Conservation (phyloP, 2,329 filamentous ascomycete species). For the Paraconiothyrium sp. region DNA sequence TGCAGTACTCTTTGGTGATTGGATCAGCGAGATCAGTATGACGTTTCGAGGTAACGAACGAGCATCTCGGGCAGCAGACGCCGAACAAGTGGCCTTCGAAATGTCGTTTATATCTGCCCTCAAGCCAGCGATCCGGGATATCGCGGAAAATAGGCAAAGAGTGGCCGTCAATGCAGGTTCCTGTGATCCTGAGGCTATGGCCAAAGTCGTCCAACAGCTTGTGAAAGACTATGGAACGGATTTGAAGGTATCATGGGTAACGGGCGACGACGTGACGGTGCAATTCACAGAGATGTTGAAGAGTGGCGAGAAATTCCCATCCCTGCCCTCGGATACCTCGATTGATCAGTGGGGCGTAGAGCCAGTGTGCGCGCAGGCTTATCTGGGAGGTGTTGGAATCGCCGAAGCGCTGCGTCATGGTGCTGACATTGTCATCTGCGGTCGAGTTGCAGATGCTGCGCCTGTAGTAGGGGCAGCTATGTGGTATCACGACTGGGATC, state of each 20-base stretch:
- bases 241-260: slow-evolving; percentile 34
- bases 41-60: slow-evolving; percentile 38
- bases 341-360: slow-evolving; percentile 36
- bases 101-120: slow-evolving; percentile 21
- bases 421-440: slow-evolving; percentile 40
- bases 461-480: slow-evolving; percentile 59
- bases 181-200: slow-evolving; percentile 58
- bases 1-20: slow-evolving; percentile 56
- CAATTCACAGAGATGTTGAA: slow-evolving; percentile 1
- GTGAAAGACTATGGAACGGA: slow-evolving; percentile 22
- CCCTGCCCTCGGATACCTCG: slow-evolving; percentile 23
- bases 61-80: slow-evolving; percentile 15
- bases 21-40: slow-evolving; percentile 64
- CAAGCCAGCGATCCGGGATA: slow-evolving; percentile 29
- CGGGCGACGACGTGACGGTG: slow-evolving; percentile 24
- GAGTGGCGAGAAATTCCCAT: slow-evolving; percentile 9
- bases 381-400: slow-evolving; percentile 26
- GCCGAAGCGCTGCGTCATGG: slow-evolving; percentile 31
- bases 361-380: slow-evolving; percentile 19
- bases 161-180: slow-evolving; percentile 65
- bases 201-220: slow-evolving; percentile 26
- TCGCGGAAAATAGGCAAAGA: slow-evolving; percentile 44
- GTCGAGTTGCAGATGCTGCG: slow-evolving; percentile 31
- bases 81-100: slow-evolving; percentile 21
- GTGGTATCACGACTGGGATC: slow-evolving; percentile 62